These are phyloP conservation scores for Entonaema liquescens DNA, from an alignment of 495 filamentous ascomycete genomes.

Conservation along the genomic window DNA sequence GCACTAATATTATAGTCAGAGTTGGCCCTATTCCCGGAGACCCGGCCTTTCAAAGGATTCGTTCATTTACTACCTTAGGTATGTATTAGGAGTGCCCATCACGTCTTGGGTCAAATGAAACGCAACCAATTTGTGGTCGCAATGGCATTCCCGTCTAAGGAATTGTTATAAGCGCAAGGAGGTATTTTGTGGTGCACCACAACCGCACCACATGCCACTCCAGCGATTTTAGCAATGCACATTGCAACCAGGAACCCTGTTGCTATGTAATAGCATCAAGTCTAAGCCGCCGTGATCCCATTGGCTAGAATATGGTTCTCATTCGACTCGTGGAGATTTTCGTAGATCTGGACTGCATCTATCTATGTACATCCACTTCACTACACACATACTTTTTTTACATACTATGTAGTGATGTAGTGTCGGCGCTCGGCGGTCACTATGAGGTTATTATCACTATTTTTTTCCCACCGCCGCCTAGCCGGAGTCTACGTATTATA, in stretches of 20 bases:
- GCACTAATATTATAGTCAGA: slow-evolving; percentile 23
- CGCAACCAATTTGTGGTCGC: slow-evolving; percentile 36
- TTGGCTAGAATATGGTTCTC: slow-evolving; percentile 18
- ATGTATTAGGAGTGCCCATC: slow-evolving; percentile 16
- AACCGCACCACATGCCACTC: slow-evolving; percentile 19
- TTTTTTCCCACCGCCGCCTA: slow-evolving; percentile 6
- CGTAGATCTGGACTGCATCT: slow-evolving; percentile 7
- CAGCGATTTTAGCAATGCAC: slow-evolving; percentile 34
- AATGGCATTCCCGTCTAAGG: slow-evolving; percentile 28
- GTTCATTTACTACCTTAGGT: slow-evolving; percentile 13
- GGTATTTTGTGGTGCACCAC: slow-evolving; percentile 40
- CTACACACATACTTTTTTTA: not conserved
- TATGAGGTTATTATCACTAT: slow-evolving; percentile 23
- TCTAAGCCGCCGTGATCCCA: slow-evolving; percentile 32
- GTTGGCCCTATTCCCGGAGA: slow-evolving; percentile 22
- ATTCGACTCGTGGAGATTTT: slow-evolving; percentile 20
- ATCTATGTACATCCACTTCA: not conserved
- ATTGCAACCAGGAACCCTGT: slow-evolving; percentile 29
- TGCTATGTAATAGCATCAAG: slow-evolving; percentile 21
- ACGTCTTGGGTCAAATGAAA: slow-evolving; percentile 36
- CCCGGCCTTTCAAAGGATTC: slow-evolving; percentile 29
- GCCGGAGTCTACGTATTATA: slow-evolving; percentile 4
- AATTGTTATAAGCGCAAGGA: slow-evolving; percentile 27
- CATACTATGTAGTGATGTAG: slow-evolving; percentile 18
- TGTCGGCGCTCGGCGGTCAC: slow-evolving; percentile 35